Evolutionary conservation across 2,329 filamentous ascomycete species (phyloP).

Genomic region (Sclerotinia borealis): DNA sequence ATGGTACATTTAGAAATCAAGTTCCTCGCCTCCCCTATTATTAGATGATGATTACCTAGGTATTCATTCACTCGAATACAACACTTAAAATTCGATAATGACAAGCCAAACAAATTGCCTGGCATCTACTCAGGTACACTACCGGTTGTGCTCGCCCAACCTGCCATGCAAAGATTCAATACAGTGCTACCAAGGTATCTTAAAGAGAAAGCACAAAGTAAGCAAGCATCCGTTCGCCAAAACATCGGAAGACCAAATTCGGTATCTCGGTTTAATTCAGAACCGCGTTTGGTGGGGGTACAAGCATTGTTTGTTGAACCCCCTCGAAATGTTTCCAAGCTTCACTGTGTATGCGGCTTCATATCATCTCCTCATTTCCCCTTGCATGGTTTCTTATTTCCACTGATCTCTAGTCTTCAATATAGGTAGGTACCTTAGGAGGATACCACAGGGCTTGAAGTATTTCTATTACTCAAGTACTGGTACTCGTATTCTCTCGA

Average conservation of each 20-base stretch:
- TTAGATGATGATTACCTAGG: background rate
- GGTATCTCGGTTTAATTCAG: background rate
- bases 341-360: background rate
- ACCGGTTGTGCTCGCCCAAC: background rate
- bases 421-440: no score
- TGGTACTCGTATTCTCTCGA: background rate
- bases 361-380: background rate
- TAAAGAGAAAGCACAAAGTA: background rate
- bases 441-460: no score
- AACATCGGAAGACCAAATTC: background rate
- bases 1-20: background rate
- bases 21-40: background rate
- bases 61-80: background rate
- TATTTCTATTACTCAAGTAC: background rate
- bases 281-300: background rate
- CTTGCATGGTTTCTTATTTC: background rate
- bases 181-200: background rate
- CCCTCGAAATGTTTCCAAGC: background rate
- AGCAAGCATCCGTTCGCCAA: background rate
- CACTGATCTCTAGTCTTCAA: background rate
- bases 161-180: background rate
- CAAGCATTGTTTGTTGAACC: background rate
- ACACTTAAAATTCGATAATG: background rate
- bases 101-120: background rate
- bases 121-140: background rate